These are phyloP conservation scores for Penicillium longicatenatum DNA, from an alignment of 495 filamentous ascomycete genomes.

Conservation along the genomic window DNA sequence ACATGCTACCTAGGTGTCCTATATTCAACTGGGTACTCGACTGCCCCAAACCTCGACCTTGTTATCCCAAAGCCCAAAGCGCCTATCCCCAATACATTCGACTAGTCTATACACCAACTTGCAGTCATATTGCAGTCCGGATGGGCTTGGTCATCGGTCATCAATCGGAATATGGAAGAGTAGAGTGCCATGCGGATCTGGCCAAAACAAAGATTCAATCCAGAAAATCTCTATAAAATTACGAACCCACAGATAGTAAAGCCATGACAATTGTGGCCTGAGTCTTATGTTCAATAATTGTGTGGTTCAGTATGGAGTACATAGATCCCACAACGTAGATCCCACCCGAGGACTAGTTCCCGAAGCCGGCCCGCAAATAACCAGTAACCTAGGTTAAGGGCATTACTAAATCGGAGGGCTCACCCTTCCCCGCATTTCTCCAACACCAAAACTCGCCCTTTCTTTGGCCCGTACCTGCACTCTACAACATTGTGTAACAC, in stretches of 20 bases:
- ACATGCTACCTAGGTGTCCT: not conserved
- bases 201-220: not conserved
- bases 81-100: not conserved
- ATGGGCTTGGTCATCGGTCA: too few species aligned
- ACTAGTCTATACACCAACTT: not conserved
- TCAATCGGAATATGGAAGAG: not conserved
- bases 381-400: slow-evolving; percentile 19
- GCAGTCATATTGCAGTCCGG: too few species aligned
- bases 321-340: not conserved
- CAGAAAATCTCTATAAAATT: too few species aligned
- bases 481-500: slow-evolving; percentile 2
- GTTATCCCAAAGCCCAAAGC: not conserved
- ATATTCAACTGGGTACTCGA: not conserved
- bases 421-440: slow-evolving; percentile 20
- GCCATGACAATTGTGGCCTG: too few species aligned
- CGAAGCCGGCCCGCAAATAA: slow-evolving; percentile 12
- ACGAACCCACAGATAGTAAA: too few species aligned
- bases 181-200: not conserved
- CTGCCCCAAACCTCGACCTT: not conserved
- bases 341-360: slow-evolving; percentile 11
- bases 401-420: not conserved
- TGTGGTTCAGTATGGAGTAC: not conserved
- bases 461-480: slow-evolving; percentile 2
- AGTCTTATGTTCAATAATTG: not conserved
- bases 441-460: slow-evolving; percentile 2